phyloP scores from a whole-genome alignment of 2,329 filamentous ascomycete genomes.

The Botrytis elliptica region DNA sequence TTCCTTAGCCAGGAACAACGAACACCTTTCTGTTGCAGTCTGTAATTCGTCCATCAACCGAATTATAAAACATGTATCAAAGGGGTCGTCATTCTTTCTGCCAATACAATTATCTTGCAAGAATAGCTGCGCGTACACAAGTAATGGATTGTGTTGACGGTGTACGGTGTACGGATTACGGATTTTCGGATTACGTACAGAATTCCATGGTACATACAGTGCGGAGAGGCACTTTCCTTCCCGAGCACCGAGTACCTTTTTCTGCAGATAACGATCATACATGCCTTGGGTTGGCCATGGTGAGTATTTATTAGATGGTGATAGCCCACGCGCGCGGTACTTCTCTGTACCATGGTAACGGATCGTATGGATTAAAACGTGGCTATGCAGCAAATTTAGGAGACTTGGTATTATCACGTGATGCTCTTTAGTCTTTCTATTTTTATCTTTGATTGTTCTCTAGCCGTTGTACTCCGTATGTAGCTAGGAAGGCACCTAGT shows the following conservation, averaged over 20 bases:
- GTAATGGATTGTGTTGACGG: not conserved
- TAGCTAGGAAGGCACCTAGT: not conserved
- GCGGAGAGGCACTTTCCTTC: not conserved
- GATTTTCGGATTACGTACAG: not conserved
- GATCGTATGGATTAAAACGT: conserved; percentile 2
- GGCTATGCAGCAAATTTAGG: not conserved
- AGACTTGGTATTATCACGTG: not conserved
- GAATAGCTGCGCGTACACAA: not conserved
- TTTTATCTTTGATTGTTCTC: not conserved
- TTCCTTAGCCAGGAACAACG: conserved; percentile 16
- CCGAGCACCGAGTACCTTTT: not conserved
- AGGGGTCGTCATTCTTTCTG: not conserved
- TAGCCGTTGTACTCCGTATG: not conserved
- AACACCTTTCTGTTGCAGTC: not conserved
- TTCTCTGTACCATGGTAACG: conserved; percentile 4
- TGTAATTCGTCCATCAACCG: not conserved
- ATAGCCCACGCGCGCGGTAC: conserved; percentile 4
- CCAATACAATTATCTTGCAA: not conserved
- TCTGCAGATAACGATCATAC: conserved; percentile 4
- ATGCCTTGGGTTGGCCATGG: not conserved
- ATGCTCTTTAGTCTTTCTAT: not conserved
- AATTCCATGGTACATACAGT: not conserved
- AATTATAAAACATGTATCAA: not conserved
- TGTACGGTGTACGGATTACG: not conserved
- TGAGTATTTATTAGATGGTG: not conserved